Base-by-base conservation (phyloP, 1,284 basidiomycete species). In the Fomes fomentarius region DNA sequence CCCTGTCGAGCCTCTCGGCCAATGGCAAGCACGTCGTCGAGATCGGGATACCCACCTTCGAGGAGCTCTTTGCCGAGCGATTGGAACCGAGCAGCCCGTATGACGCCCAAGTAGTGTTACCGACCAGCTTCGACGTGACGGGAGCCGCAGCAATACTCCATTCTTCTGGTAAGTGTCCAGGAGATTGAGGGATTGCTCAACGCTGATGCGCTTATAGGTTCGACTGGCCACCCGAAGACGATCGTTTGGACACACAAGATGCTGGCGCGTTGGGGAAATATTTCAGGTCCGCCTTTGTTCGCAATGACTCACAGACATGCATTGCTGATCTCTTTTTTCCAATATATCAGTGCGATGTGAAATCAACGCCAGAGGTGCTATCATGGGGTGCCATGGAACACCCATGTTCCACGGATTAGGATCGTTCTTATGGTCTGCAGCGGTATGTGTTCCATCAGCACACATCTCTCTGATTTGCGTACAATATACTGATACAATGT, bases 341-440 rank as follows among this genome's bases (percentile, higher is more conserved):
- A 6, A 15, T 37, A 2, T n/a, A n/a, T n/a, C 24, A 64, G 62
- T 25, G 24, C 52, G 39, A 40, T 47, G 55, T 8, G 47, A 41
- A 9, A 12, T 56, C 2, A 51, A 62, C 41, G 33, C 63, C 6
- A 31, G 25, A 7, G 45, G 30, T 1, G 47, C 25, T 4, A 38
- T 57, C 22, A 37, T 64, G 9, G 56, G 53, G 9, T 54, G 37
- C 8, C 65, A 67, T 19, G 51, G 57, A 3, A 37, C 57, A 8
- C 63, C 65, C 0, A 54, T 65, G 57, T 69, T 60, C 46, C 67
- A 66, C 41, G 64, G 60, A 4, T 35, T 67, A 25, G 64, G 63
- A 1, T 37, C 60, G 19, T 49, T 57, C 31, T 52, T 60, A 14
- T 54, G 45, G 17, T 53, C 54, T 38, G 53, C 52, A 3, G 38